Evolutionary conservation across 192 early-diverging fungal species (phyloP), one percentile per base, ranked within the genome.

Genomic region (Podila minutissima): DNA sequence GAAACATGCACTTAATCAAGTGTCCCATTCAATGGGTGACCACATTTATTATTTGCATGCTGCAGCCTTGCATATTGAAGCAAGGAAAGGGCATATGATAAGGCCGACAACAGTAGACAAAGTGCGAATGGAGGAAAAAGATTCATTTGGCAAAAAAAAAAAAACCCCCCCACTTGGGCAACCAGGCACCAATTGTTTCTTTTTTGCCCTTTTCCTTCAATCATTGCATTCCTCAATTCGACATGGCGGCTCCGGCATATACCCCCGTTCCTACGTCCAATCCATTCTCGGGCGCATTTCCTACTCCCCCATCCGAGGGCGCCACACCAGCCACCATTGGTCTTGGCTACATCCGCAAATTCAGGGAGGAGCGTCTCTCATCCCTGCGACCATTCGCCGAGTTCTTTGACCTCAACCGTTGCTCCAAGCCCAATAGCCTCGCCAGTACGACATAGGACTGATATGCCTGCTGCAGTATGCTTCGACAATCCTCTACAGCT

Each of bases 401-500:
- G 46, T 90, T 90, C 63, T 86, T 90, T 67, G 84, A 88, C 71
- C 85, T 64, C 62, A 79, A 81, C 59, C 82, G 90, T 35, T 50
- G 90, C 28, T 85, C 78, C 26, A 82, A 85, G 24, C 87, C 89
- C 4, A 71, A 74, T 58, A 78, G 83, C 19, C 72, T 85, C 32
- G 73, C 64, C 32, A 74, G 83, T 84, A 73, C 26, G 78, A 46
- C 55, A 41, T 29, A 2, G 15, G 58, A 32, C 5, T 0, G 9
- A 10, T 62, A 10, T 32, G n/a, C 41, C 59, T 24, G 19, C 17
- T n/a, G 5, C 55, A 59, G 12, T 26, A 5, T 17, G 37, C 13
- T 7, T 53, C 33, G n/a, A 48, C 37, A 33, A 22, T 50, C 24
- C 59, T 6, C n/a, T n/a, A n/a, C 31, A 48, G 60, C 29, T 22